phyloP scores from a whole-genome alignment of 2,329 filamentous ascomycete genomes.

The Xylaria digitata region DNA sequence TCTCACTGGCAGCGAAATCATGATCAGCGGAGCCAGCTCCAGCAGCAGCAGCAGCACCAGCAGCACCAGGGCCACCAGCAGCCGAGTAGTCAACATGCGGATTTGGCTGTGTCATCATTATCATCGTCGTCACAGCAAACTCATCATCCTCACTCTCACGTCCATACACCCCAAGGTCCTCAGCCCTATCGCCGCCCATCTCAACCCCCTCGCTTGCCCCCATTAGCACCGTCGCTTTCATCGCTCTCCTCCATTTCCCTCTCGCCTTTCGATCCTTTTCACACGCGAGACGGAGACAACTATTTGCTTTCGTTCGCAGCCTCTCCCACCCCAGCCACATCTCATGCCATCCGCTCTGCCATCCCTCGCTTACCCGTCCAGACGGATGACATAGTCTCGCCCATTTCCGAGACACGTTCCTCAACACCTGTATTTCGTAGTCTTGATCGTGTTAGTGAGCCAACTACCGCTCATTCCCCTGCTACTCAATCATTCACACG shows the following conservation, averaged over 20 bases:
- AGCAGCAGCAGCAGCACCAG: constrained; percentile 11
- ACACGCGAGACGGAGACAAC: constrained; percentile 19
- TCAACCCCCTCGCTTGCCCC: constrained; percentile 39
- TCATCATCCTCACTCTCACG: constrained; percentile 15
- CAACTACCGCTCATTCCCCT: constrained; percentile 13
- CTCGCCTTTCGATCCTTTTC: constrained; percentile 29
- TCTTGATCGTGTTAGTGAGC: constrained; percentile 35
- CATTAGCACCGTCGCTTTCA: constrained; percentile 29
- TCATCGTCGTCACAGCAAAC: constrained; percentile 12
- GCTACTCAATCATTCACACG: constrained; percentile 25
- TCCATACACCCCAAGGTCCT: constrained; percentile 4
- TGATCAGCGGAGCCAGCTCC: constrained; percentile 5
- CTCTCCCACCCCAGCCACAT: constrained; percentile 29
- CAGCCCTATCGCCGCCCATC: constrained; percentile 23
- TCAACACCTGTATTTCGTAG: constrained; percentile 37
- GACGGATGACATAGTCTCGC: constrained; percentile 49
- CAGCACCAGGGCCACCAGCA: constrained; percentile 15
- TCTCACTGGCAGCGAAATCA: constrained; percentile 21
- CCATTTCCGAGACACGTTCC: constrained; percentile 49
- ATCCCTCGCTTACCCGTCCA: constrained; percentile 40
- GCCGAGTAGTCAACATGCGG: constrained; percentile 8
- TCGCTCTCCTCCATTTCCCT: constrained; percentile 32
- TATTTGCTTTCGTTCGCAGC: constrained; percentile 25
- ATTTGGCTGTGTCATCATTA: constrained; percentile 13
- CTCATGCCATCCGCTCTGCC: constrained; percentile 35